Evolutionary conservation across 768 basidiomycete species (phyloP), one percentile per base, ranked within the genome.

Genomic region (Gelatoporia subvermispora): DNA sequence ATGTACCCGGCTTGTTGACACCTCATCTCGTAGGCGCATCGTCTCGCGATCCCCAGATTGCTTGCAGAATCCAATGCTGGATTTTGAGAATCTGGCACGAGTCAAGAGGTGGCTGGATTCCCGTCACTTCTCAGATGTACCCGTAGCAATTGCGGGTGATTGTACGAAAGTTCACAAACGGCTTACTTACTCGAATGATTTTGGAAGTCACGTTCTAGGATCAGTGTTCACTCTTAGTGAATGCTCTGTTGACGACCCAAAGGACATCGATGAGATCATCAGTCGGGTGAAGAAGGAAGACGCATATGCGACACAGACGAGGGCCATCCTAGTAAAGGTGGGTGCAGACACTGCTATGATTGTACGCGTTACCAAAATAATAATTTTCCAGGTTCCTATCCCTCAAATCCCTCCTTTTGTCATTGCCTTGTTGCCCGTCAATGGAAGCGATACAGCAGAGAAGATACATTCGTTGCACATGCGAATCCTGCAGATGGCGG

Each of bases 251-350:
- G 57, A 64, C 2, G 41, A 58, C 31, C 39, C 36, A 0, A 57
- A 59, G 0, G 63, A 65, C 28, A 62, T 68, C 25, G 56, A 61
- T 18, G n/a, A 43, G 1, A 53, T 64, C 4, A 57, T 65, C 18
- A 45, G 48, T 0, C 43, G 51, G 1, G 51, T 62, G 1, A 52
- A 47, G 7, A 47, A 56, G 10, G 36, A 56, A 3, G 61, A 63
- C 4, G 58, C 60, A 0, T 21, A 53, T 2, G 65, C 65, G 0
- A 49, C 53, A 1, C 65, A 68, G 52, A 59, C 57, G 16, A 41
- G 60, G 0, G 65, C 62, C 1, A 63, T 67, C 4, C 35, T 65
- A 4, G 45, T 51, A 3, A 65, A 62, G 53, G 65, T 65, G 41
- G 15, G 50, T 41, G 15, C 24, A 21, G 45, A 17, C 16, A 18